Conservation (phyloP, 1,139 yeast genomes). For the Zygotorulaspora mrakii region DNA sequence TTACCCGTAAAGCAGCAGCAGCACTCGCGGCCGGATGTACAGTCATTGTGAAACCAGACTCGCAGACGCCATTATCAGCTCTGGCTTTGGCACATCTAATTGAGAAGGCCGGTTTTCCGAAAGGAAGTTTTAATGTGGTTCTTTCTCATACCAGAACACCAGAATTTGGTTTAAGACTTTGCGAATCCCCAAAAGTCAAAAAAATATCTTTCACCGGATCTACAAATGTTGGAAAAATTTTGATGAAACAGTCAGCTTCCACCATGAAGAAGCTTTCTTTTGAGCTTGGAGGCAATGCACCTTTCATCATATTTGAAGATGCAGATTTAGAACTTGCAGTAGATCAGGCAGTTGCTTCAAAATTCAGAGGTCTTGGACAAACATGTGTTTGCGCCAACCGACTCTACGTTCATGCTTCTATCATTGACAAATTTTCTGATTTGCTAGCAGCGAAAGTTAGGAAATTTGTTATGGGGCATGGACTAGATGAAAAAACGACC, state of each 20-base stretch:
- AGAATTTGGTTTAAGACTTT: slow-evolving; percentile 62
- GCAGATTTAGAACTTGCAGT: slow-evolving; percentile 77
- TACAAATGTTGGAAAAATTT: slow-evolving; percentile 72
- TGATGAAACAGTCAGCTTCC: slow-evolving; percentile 72
- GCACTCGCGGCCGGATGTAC: slow-evolving; percentile 95
- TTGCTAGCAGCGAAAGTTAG: slow-evolving; percentile 52
- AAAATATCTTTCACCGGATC: slow-evolving; percentile 92
- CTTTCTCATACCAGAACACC: slow-evolving; percentile 52
- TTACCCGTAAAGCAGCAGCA: slow-evolving; percentile 85
- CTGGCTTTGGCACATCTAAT: slow-evolving; percentile 72
- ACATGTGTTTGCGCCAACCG: slow-evolving; percentile 83
- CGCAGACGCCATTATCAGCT: slow-evolving; percentile 85
- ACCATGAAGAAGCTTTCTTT: slow-evolving; percentile 80
- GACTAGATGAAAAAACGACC: slow-evolving; percentile 59
- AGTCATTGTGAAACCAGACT: slow-evolving; percentile 82
- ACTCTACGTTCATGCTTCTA: slow-evolving; percentile 57
- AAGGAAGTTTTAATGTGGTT: slow-evolving; percentile 73
- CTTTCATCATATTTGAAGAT: slow-evolving; percentile 82
- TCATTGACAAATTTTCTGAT: slow-evolving; percentile 57
- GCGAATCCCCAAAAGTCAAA: slow-evolving; percentile 62
- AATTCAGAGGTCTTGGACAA: slow-evolving; percentile 74
- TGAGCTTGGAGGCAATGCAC: slow-evolving; percentile 94
- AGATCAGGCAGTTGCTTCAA: slow-evolving; percentile 62
- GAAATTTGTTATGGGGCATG: slow-evolving; percentile 65
- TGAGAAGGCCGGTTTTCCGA: slow-evolving; percentile 81